phyloP scores from a whole-genome alignment of 768 basidiomycete genomes.

The Kwoniella newhampshirensis region DNA sequence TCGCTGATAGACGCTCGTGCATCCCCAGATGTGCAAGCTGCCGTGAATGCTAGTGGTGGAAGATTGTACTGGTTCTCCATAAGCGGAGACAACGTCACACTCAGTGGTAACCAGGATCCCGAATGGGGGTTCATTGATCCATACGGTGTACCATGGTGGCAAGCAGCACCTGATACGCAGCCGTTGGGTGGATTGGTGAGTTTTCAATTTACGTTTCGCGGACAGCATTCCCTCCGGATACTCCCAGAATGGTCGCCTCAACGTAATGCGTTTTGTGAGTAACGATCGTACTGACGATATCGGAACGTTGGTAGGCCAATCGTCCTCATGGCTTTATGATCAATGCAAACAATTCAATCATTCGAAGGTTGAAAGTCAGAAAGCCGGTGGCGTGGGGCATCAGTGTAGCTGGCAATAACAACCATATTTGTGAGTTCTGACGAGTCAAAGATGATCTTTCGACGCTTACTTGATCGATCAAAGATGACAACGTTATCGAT shows the following conservation, averaged over 20 bases:
- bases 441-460: not conserved
- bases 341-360: constrained; percentile 32
- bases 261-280: not conserved
- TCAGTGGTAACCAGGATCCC: constrained; percentile 61
- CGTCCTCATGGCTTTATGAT: not conserved
- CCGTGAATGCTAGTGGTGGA: constrained; percentile 16
- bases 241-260: not conserved
- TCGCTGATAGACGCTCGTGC: not conserved
- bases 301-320: too few relatives aligned
- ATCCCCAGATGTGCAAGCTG: constrained; percentile 7
- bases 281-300: not conserved
- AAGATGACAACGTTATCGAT: constrained; percentile 59
- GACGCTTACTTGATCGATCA: not conserved
- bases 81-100: constrained; percentile 61
- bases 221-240: not conserved
- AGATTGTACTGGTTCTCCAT: constrained; percentile 59
- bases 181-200: constrained; percentile 60
- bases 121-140: constrained; percentile 68
- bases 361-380: constrained; percentile 57
- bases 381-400: constrained; percentile 59
- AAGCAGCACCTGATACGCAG: constrained; percentile 57
- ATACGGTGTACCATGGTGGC: constrained; percentile 58
- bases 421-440: constrained; percentile 57
- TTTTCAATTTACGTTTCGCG: constrained; percentile 3
- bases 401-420: constrained; percentile 58